Evolutionary conservation across 495 filamentous ascomycete genomes (phyloP).

Genomic region (Neurospora sp.): DNA sequence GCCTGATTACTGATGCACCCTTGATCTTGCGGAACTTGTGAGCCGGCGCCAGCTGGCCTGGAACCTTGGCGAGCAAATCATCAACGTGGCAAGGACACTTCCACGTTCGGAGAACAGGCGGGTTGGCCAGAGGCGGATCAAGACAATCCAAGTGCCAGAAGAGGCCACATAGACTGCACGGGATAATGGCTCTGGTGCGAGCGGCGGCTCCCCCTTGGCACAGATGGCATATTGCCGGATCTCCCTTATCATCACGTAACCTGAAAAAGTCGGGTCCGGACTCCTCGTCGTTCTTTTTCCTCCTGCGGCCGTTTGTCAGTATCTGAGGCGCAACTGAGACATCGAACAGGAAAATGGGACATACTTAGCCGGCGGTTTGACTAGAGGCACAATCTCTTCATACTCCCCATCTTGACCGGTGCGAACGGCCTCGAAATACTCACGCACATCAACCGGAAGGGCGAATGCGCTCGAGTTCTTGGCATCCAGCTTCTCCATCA

Average conservation of each 20-base stretch:
- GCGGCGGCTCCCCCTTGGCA: slow-evolving; percentile 51
- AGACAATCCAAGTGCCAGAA: slow-evolving; percentile 90
- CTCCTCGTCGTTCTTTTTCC: slow-evolving; percentile 52
- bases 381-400: slow-evolving; percentile 42
- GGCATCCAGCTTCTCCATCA: slow-evolving; percentile 50
- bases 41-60: slow-evolving; percentile 33
- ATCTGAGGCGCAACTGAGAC: slow-evolving; percentile 7
- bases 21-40: slow-evolving; percentile 45
- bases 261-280: slow-evolving; percentile 52
- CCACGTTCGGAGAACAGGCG: slow-evolving; percentile 66
- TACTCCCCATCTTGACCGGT: slow-evolving; percentile 72
- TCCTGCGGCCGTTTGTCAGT: slow-evolving; percentile 27
- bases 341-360: neutral
- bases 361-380: slow-evolving; percentile 29
- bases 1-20: slow-evolving; percentile 33
- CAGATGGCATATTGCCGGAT: slow-evolving; percentile 56
- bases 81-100: slow-evolving; percentile 82
- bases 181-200: slow-evolving; percentile 54
- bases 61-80: slow-evolving; percentile 33
- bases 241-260: slow-evolving; percentile 56
- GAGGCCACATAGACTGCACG: slow-evolving; percentile 71
- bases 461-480: slow-evolving; percentile 63
- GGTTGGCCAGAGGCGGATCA: slow-evolving; percentile 69
- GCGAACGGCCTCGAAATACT: slow-evolving; percentile 63
- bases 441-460: slow-evolving; percentile 56